Base-by-base conservation (phyloP, 257 asterid species). In the Nicotiana knightiana region DNA sequence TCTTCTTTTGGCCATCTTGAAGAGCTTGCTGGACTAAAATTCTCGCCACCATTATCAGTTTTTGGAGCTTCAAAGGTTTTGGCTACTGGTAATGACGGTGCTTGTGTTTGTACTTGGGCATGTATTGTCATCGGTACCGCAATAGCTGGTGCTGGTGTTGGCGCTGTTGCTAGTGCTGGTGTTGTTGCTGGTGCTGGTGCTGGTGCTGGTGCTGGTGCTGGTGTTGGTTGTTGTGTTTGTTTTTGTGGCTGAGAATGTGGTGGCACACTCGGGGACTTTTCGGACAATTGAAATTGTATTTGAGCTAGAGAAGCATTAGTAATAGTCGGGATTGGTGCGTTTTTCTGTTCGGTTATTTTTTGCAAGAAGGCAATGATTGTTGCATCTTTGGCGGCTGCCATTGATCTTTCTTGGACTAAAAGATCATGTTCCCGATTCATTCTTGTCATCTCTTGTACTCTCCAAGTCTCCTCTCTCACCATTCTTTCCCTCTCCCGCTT, bases 1-100 rank as follows among this genome's bases (percentile, higher is more conserved):
- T 94, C 95, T 28, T 93, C 97, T 51, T 92, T 91, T 6, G 98
- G 97, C 98, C 98, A 93, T 83, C 97, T 85, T 26, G 79, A 75
- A 3, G 79, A 75, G 63, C 88, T 85, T 90, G 24, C 96, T 90
- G 1, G 35, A 51, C 8, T 82, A 85, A 13, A 32, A 64, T 32
- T 66, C 83, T 63, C 82, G 61, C 83, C 55, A 82, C 83, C 68
- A 68, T 24, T 75, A 46, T 76, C 66, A 35, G 21, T 32, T 54
- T 6, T 51, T 67, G 55, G 82, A 11, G 9, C 10, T 53, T 83
- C 68, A 73, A 35, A 16, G 51, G 21, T 32, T 51, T 64, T 43
- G 54, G 35, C 35, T 78, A 68, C 62, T 53, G 67, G 32, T 76
- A n/a, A 6, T 54, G 35, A 33, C 17, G 67, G 16, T 37, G 67